Conservation (phyloP, 2,329 filamentous ascomycete species). For the Paracoccidioides lutzii region DNA sequence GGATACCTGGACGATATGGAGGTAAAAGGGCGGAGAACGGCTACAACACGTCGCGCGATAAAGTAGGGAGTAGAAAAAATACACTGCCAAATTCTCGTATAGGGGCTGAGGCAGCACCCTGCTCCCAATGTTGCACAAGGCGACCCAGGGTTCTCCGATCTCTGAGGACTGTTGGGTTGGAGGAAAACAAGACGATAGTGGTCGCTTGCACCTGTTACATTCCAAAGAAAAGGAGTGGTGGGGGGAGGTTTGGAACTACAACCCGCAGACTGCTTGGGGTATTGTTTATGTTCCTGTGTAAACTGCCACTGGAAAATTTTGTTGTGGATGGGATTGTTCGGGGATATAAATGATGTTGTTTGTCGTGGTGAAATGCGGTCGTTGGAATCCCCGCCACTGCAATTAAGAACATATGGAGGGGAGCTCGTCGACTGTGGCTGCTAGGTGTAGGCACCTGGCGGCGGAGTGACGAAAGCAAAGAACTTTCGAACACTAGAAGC, state of each 20-base stretch:
- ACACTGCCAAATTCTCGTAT: not conserved
- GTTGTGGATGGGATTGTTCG: not conserved
- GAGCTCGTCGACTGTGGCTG: not conserved
- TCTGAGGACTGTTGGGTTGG: not conserved
- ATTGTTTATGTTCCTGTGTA: not conserved
- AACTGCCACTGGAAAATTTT: not conserved
- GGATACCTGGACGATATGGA: not conserved
- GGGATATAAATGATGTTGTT: not conserved
- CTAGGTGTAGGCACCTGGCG: not conserved
- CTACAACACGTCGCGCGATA: not conserved
- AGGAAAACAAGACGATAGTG: not conserved
- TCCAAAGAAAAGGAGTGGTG: not conserved
- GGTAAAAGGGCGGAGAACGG: not conserved
- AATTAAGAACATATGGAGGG: not conserved
- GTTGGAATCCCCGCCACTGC: not conserved
- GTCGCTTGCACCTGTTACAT: not conserved
- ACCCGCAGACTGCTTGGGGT: not conserved
- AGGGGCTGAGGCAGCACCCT: not conserved
- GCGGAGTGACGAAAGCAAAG: not conserved
- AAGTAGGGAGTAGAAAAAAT: not conserved
- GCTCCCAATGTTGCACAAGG: not conserved
- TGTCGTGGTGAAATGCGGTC: not conserved
- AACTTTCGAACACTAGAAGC: not conserved
- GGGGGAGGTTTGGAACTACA: not conserved
- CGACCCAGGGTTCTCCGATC: too few relatives aligned